Percentiles rank a stretch among this genome's conserved stretches.
phyloP scores from a whole-genome alignment of 2,329 filamentous ascomycete genomes.

The Ophiocordyceps australis region DNA sequence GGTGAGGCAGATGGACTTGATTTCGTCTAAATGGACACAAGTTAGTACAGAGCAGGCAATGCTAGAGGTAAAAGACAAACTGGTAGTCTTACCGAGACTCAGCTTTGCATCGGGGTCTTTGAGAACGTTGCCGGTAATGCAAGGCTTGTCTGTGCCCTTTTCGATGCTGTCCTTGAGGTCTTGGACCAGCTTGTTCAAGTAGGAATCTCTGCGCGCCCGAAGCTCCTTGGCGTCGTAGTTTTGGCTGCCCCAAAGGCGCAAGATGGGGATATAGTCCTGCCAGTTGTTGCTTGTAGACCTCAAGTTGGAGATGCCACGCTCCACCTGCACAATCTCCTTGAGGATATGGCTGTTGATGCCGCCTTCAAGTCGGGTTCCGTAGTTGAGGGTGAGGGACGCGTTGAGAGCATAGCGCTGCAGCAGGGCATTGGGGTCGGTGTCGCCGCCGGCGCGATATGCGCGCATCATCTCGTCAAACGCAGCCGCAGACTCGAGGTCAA shows the following conservation, averaged over 20 bases:
- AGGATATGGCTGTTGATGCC: conserved; percentile 49
- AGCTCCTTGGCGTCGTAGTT: conserved; percentile 47
- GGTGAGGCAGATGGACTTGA: conserved; percentile 65
- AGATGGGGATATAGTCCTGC: conserved; percentile 66
- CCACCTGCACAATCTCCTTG: conserved; percentile 57
- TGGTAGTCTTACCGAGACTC: conserved; percentile 11
- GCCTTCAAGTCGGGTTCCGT: conserved; percentile 58
- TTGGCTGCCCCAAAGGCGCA: conserved; percentile 44
- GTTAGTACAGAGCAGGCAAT: background rate
- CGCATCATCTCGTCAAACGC: conserved; percentile 55
- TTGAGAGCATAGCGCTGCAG: conserved; percentile 64
- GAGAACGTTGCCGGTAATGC: conserved; percentile 32
- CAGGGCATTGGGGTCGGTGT: conserved; percentile 55
- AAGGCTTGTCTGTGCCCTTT: conserved; percentile 20
- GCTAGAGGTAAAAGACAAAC: background rate
- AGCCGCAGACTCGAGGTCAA: conserved; percentile 56
- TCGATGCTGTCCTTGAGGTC: conserved; percentile 24
- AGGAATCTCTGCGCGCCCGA: conserved; percentile 49
- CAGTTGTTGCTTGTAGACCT: conserved; percentile 68
- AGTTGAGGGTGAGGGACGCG: conserved; percentile 61
- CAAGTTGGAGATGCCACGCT: conserved; percentile 59
- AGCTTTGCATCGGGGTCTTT: conserved; percentile 26
- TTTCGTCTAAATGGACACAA: conserved; percentile 32
- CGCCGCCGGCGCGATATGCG: conserved; percentile 43
- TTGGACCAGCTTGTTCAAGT: conserved; percentile 47